Base-by-base conservation (phyloP, 2,329 filamentous ascomycete genomes). In the Cladosporium sp. region DNA sequence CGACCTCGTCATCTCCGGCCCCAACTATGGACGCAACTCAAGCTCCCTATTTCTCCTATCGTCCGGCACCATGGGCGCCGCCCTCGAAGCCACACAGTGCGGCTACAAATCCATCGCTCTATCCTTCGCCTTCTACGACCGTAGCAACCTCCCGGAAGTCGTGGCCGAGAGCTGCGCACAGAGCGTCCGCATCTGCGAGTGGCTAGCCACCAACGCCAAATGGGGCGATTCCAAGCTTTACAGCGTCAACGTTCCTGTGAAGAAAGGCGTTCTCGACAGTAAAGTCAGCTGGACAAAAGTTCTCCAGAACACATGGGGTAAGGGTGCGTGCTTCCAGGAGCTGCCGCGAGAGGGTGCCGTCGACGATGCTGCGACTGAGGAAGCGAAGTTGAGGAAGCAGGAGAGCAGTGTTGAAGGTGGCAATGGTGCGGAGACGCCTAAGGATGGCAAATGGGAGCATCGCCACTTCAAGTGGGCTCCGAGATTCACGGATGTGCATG, bases 391-490 rank as follows among this genome's bases (percentile, higher is more conserved):
- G 56, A 80, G 90, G 41, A 81, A 86, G 64, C 80, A 79, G 17
- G 80, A 84, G 54, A 66, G 68, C 54, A 64, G 61, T 50, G 76
- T 77, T 18, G 56, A 51, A 53, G 61, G 58, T 11, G 40, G 65
- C 65, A 58, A 58, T 61, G 66, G 60, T 34, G 51, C 50, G 3
- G 64, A 65, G 0, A 62, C 59, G 37, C 58, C 63, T 13, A 56
- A 53, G 9, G 67, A 72, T 45, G 63, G 71, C 36, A 72, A 78
- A 24, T 84, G 89, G 66, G 79, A 75, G 50, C 89, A 95, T 69
- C 89, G 88, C 67, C 88, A 95, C 70, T 97, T 96, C 76, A 95
- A 92, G 71, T 97, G 93, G 93, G 83, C 88, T 42, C 93, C 92
- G 2, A 82, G 82, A 56, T 93, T 97, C 69, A 78, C 81, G 29